Evolutionary conservation across 331 rosid species (phyloP).

Genomic region (Malus hybrid): DNA sequence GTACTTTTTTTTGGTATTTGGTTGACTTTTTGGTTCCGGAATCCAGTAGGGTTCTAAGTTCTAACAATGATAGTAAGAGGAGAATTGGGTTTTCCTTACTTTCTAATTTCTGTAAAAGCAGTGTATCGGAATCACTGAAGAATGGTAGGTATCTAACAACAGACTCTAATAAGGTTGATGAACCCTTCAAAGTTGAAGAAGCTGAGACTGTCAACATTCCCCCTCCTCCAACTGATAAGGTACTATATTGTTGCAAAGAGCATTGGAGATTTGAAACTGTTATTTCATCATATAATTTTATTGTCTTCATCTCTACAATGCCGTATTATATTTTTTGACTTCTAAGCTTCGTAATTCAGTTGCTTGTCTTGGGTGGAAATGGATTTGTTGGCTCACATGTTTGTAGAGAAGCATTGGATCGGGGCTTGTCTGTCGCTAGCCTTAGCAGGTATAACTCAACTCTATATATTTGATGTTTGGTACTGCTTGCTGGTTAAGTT

Average conservation of each 20-base stretch:
- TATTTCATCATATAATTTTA: neutral
- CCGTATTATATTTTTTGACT: conserved; percentile 2
- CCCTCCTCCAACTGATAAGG: conserved; percentile 92
- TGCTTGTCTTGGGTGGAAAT: conserved; percentile 97
- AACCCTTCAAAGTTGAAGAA: conserved; percentile 74
- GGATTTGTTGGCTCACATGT: conserved; percentile 96
- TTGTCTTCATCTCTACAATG: neutral
- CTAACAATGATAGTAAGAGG: neutral
- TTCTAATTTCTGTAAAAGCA: conserved; percentile 20
- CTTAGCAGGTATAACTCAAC: conserved; percentile 46
- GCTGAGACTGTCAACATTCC: conserved; percentile 78
- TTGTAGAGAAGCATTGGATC: conserved; percentile 71
- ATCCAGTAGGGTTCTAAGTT: no score
- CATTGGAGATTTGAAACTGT: neutral
- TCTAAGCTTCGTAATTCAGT: conserved; percentile 39
- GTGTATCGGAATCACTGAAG: conserved; percentile 38
- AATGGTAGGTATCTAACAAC: conserved; percentile 50
- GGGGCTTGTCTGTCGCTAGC: conserved; percentile 75
- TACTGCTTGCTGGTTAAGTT: neutral
- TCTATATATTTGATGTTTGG: neutral
- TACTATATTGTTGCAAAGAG: conserved; percentile 11
- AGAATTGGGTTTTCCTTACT: neutral
- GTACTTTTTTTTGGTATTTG: no score
- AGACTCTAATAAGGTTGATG: conserved; percentile 65
- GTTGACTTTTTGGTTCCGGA: no score